These are phyloP conservation scores for Endogone sp. DNA, from an alignment of 192 early-diverging fungal genomes.

Conservation along the genomic window DNA sequence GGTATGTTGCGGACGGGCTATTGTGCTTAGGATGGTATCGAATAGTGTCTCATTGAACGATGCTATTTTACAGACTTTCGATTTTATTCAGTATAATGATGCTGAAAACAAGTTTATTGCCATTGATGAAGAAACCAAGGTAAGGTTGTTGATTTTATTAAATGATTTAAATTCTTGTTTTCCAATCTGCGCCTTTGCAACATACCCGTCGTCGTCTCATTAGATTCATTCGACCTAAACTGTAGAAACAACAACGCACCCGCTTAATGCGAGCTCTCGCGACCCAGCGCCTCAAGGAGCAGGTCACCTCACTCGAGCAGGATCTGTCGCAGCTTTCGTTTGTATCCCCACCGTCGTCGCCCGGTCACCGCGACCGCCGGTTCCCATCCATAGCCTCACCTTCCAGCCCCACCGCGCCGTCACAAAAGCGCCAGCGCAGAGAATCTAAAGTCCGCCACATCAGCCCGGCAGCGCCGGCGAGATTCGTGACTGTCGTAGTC, in stretches of 20 bases:
- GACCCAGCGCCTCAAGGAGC: constrained; percentile 30
- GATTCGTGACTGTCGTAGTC: constrained; percentile 28
- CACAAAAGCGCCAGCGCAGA: too few relatives aligned
- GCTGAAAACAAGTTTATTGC: constrained; percentile 25
- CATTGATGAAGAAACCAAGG: constrained; percentile 38
- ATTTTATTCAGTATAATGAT: constrained; percentile 31
- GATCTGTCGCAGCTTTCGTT: constrained; percentile 13
- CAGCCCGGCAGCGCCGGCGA: background rate
- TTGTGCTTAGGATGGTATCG: background rate
- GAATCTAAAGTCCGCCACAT: too few relatives aligned
- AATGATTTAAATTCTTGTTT: background rate
- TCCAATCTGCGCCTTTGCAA: too few relatives aligned
- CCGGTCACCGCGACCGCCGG: too few relatives aligned
- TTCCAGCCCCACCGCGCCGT: too few relatives aligned
- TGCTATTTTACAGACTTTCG: constrained; percentile 41
- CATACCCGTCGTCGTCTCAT: too few relatives aligned
- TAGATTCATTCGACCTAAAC: too few relatives aligned
- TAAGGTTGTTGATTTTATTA: constrained; percentile 13
- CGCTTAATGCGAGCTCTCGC: constrained; percentile 39
- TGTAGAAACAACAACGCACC: constrained; percentile 35
- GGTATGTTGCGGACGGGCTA: constrained; percentile 11
- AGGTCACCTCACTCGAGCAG: constrained; percentile 36
- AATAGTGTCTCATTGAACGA: background rate
- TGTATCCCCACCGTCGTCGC: too few relatives aligned
- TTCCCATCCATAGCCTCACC: too few relatives aligned